Base-by-base conservation (phyloP, 306 rosid species). In the Acmispon strigosus region DNA sequence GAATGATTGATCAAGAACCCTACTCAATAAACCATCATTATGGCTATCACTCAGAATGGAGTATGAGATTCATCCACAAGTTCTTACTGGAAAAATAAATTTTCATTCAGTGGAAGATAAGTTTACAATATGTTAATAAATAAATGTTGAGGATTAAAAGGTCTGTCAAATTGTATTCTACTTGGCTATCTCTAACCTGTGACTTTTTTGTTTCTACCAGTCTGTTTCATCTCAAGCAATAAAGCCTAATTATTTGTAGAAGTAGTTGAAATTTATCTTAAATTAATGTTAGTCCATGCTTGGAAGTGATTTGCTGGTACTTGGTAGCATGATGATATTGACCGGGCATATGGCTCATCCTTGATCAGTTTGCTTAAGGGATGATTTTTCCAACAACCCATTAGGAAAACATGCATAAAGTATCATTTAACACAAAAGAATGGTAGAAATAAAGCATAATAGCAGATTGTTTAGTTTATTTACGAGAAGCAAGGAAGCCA, bases 171-270 rank as follows among this genome's bases (percentile, higher is more conserved):
- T 63, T 37, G n/a, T 66, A 49, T 39, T 37, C 29, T 58, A 48
- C 48, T 36, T 49, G 56, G 52, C 32, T 16, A 10, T 60, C 54
- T 47, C 10, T 52, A 52, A 42, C 18, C 49, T 8, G 24, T 53
- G 24, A 72, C 15, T 49, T 36, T 54, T 62, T 13, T n/a, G 19
- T 9, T 45, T 20, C 56, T 32, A 54, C 20, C 55, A 34, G 45
- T 22, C 69, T 20, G 15, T 39, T 47, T 54, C 42, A 47, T 63
- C 10, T 34, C 68, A 14, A 47, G 54, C 34, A 54, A 51, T 42
- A 29, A 39, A 59, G 63, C 37, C 52, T 14, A 73, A 39, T n/a
- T 29, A 73, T 70, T 22, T 61, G 61, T 15, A 73, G 62, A 72
- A 72, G 61, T 24, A 34, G 41, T 47, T 17, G 45, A 67, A 16